Evolutionary conservation across 225 moss, liverwort and hornwort genomes (phyloP).

Genomic region (Climacium dendroides): DNA sequence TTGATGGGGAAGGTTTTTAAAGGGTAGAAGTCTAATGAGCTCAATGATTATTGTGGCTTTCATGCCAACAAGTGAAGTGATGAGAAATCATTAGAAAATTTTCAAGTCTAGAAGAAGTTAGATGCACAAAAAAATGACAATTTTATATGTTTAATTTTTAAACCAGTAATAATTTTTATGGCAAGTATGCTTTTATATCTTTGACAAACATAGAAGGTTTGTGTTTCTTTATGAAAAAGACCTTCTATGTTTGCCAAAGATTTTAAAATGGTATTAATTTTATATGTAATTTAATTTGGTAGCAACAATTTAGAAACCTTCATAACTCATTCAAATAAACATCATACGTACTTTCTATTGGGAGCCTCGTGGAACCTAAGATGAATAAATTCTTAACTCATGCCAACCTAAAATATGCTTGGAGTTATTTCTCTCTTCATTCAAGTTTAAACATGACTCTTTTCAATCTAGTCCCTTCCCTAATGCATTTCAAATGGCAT

Average conservation of each 20-base stretch:
- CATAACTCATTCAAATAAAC: neutral
- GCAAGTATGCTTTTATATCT: neutral
- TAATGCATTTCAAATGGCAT: neutral
- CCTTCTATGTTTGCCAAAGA: no score
- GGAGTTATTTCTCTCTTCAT: neutral
- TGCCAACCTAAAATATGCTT: neutral
- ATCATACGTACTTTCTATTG: neutral
- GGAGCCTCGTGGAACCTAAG: fast-evolving
- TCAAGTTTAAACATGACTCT: neutral
- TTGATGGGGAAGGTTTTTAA: no score
- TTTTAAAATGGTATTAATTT: neutral
- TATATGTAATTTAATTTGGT: fast-evolving
- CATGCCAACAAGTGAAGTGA: neutral
- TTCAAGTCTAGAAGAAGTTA: neutral
- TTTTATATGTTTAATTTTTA: neutral
- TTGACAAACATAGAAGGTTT: neutral
- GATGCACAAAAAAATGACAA: fast-evolving
- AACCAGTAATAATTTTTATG: neutral
- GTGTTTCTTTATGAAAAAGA: neutral
- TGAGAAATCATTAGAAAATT: neutral
- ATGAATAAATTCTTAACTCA: neutral
- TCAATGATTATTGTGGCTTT: neutral
- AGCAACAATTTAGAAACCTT: neutral
- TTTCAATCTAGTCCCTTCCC: neutral
- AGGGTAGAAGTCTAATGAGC: neutral